Evolutionary conservation across 2,329 filamentous ascomycete genomes (phyloP).

Genomic region (Curvularia lunata): DNA sequence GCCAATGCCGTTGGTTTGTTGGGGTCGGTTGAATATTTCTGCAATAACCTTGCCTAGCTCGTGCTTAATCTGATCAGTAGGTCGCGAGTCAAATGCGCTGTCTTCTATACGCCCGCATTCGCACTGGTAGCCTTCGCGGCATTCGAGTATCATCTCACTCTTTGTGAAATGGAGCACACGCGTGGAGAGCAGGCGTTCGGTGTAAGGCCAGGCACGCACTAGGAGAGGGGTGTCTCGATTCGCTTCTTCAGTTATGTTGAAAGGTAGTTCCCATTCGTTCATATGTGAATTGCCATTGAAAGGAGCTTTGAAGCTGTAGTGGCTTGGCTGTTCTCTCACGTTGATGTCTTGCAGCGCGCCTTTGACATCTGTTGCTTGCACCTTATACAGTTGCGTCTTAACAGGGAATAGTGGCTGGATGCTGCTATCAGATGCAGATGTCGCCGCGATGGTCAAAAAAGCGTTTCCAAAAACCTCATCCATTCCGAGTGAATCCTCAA

Average conservation of each 20-base stretch:
- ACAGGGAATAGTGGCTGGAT: slow-evolving; percentile 35
- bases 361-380: slow-evolving; percentile 44
- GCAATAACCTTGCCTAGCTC: slow-evolving; percentile 37
- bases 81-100: slow-evolving; percentile 37
- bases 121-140: slow-evolving; percentile 45
- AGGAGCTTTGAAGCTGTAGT: slow-evolving; percentile 47
- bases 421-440: slow-evolving; percentile 39
- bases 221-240: slow-evolving; percentile 42
- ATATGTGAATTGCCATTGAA: slow-evolving; percentile 44
- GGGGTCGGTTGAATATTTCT: slow-evolving; percentile 23
- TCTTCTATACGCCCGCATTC: slow-evolving; percentile 47
- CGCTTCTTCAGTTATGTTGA: slow-evolving; percentile 39
- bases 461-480: slow-evolving; percentile 42
- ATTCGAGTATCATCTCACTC: slow-evolving; percentile 48
- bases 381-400: slow-evolving; percentile 38
- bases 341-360: slow-evolving; percentile 41
- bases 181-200: slow-evolving; percentile 41
- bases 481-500: slow-evolving; percentile 37
- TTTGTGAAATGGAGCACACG: slow-evolving; percentile 45
- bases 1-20: slow-evolving; percentile 16
- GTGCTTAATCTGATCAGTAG: slow-evolving; percentile 45
- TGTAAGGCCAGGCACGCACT: slow-evolving; percentile 44
- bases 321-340: slow-evolving; percentile 45
- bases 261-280: slow-evolving; percentile 45
- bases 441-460: slow-evolving; percentile 45